Conservation (phyloP, 1,284 basidiomycete species). For the Gymnopus androsaceus region DNA sequence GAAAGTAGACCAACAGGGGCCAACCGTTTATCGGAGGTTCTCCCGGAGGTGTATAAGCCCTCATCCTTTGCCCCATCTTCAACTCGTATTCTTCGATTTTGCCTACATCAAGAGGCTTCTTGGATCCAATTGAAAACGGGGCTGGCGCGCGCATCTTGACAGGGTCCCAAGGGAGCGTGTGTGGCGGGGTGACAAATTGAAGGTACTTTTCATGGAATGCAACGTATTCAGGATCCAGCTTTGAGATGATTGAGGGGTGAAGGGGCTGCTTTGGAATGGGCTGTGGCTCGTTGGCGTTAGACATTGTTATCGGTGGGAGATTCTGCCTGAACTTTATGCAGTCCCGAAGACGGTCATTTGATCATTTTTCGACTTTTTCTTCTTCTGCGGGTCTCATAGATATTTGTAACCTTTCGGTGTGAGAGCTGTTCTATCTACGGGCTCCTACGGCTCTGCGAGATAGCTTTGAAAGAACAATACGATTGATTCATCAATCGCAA, state of each 20-base stretch:
- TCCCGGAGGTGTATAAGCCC: constrained; percentile 61
- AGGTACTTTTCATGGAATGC: constrained; percentile 58
- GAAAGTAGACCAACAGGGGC: constrained; percentile 37
- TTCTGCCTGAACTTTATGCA: no score
- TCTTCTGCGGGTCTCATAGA: no score
- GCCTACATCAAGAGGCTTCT: constrained; percentile 55
- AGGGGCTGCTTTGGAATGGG: constrained; percentile 55
- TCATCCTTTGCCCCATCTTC: constrained; percentile 4
- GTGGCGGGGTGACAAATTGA: constrained; percentile 44
- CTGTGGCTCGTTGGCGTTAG: not conserved
- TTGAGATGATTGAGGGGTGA: constrained; percentile 55
- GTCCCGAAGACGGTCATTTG: no score
- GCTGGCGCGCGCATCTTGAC: constrained; percentile 49
- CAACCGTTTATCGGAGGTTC: constrained; percentile 50
- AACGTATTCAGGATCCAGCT: constrained; percentile 64
- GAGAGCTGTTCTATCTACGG: no score
- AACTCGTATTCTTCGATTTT: constrained; percentile 41
- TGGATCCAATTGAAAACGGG: constrained; percentile 52
- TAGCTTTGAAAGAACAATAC: no score
- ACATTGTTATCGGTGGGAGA: no score
- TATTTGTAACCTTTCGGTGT: no score
- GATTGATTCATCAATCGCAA: no score
- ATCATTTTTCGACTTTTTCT: no score
- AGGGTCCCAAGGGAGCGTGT: constrained; percentile 62
- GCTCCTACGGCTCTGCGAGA: no score